Evolutionary conservation across 805 yeast genomes (phyloP).

Genomic region (Cyberlindnera xishuangbannaensis): DNA sequence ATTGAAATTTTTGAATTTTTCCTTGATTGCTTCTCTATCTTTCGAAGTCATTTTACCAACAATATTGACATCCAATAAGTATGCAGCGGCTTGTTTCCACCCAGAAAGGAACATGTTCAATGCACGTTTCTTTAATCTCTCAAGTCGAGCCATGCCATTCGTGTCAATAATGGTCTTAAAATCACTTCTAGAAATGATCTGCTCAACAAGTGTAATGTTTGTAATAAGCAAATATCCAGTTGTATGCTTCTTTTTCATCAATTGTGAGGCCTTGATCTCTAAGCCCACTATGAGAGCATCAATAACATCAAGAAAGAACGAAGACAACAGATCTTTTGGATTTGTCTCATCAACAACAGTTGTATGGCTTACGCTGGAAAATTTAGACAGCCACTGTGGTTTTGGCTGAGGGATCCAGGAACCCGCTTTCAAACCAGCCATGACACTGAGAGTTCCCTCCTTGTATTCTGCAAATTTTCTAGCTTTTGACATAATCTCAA

Average conservation of each 20-base stretch:
- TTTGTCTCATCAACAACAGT: slow-evolving; percentile 33
- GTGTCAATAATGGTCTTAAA: slow-evolving; percentile 50
- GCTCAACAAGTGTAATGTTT: slow-evolving; percentile 70
- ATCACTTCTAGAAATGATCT: slow-evolving; percentile 56
- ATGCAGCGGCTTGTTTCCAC: slow-evolving; percentile 78
- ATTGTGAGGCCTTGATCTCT: slow-evolving; percentile 48
- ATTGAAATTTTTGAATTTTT: slow-evolving; percentile 77
- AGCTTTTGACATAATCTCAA: slow-evolving; percentile 65
- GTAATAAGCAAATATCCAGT: slow-evolving; percentile 69
- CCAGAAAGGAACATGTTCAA: slow-evolving; percentile 63
- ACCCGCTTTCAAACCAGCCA: slow-evolving; percentile 49
- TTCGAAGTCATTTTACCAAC: slow-evolving; percentile 54
- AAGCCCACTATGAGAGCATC: slow-evolving; percentile 65
- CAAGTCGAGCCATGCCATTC: slow-evolving; percentile 57
- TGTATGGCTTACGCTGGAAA: slow-evolving; percentile 43
- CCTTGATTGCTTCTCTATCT: slow-evolving; percentile 78
- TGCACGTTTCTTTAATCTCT: slow-evolving; percentile 65
- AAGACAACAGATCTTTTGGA: slow-evolving; percentile 49
- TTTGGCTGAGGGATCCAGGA: slow-evolving; percentile 60
- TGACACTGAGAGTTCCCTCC: slow-evolving; percentile 44
- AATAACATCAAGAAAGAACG: slow-evolving; percentile 70
- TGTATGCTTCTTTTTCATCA: slow-evolving; percentile 29
- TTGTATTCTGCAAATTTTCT: slow-evolving; percentile 59
- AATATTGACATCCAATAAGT: slow-evolving; percentile 75
- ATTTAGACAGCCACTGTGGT: slow-evolving; percentile 47